Evolutionary conservation across 768 basidiomycete species (phyloP).

Genomic region (Dioszegia aurantiaca): DNA sequence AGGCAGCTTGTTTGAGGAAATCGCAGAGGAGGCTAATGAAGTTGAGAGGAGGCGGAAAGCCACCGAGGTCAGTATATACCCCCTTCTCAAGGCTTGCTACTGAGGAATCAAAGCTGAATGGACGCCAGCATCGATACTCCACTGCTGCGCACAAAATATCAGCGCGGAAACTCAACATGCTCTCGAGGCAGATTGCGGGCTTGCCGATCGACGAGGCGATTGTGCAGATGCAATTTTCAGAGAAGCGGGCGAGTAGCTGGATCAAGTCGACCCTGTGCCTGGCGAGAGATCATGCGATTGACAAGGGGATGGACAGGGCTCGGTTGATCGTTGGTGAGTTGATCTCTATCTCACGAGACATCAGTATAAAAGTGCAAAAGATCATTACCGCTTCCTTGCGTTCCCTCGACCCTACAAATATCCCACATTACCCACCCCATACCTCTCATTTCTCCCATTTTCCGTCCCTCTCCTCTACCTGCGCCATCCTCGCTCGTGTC

Average conservation of each 20-base stretch:
- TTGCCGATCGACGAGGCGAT: slow-evolving; percentile 93
- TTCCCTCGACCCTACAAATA: no score
- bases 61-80: slow-evolving; percentile 12
- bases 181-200: slow-evolving; percentile 78
- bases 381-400: no score
- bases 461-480: not conserved
- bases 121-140: slow-evolving; percentile 78
- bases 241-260: slow-evolving; percentile 78
- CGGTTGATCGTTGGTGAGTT: slow-evolving; percentile 78
- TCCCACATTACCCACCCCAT: no score
- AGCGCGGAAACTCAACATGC: slow-evolving; percentile 77
- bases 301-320: slow-evolving; percentile 68
- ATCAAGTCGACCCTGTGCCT: slow-evolving; percentile 84
- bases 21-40: slow-evolving; percentile 15
- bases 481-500: slow-evolving; percentile 4
- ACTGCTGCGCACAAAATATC: slow-evolving; percentile 92
- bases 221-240: slow-evolving; percentile 92
- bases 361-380: no score
- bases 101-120: not conserved
- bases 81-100: not conserved
- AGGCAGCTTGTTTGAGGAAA: slow-evolving; percentile 28
- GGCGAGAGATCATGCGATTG: slow-evolving; percentile 80
- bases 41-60: slow-evolving; percentile 9
- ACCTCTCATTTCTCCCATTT: not conserved
- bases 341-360: not conserved